phyloP scores from a whole-genome alignment of 2,329 filamentous ascomycete species.

The Cryphonectria nitschkei region DNA sequence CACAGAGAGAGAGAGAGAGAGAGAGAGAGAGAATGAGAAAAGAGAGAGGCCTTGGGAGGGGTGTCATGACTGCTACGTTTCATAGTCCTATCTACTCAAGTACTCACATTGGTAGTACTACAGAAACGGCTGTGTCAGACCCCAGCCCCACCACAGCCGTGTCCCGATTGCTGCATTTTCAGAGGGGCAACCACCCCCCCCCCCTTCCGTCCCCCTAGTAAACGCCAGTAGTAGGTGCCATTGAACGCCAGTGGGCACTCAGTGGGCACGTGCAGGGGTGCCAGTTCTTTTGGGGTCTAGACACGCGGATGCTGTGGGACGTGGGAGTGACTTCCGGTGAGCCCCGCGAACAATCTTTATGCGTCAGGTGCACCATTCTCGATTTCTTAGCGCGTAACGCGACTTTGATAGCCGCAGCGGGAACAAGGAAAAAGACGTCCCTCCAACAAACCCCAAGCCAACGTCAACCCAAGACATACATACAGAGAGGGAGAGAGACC shows the following conservation, averaged over 20 bases:
- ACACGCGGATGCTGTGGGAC: slow-evolving; percentile 23
- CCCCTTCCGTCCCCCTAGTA: neutral
- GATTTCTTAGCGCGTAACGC: slow-evolving; percentile 27
- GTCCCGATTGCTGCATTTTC: slow-evolving; percentile 18
- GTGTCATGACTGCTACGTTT: neutral
- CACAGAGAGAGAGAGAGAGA: neutral
- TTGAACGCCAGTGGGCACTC: neutral
- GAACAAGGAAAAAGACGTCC: neutral
- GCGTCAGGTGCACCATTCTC: slow-evolving; percentile 25
- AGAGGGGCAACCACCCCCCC: neutral
- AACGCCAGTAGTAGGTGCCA: neutral
- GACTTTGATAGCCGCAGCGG: slow-evolving; percentile 20
- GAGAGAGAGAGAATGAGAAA: neutral
- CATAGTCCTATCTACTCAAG: neutral
- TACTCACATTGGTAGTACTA: neutral
- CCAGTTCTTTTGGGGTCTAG: slow-evolving; percentile 24
- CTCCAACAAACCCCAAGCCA: neutral
- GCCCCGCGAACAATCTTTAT: slow-evolving; percentile 25
- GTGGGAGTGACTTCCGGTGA: slow-evolving; percentile 24
- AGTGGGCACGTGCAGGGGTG: slow-evolving; percentile 23
- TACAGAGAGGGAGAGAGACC: neutral
- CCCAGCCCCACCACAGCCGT: slow-evolving; percentile 15
- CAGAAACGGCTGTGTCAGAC: neutral
- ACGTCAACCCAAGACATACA: neutral
- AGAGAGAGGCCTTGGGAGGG: neutral